A percentile compares a stretch with the other conserved stretches of the same genome.
Conservation (phyloP, 768 basidiomycete genomes). For the Lactarius hatsudake region DNA sequence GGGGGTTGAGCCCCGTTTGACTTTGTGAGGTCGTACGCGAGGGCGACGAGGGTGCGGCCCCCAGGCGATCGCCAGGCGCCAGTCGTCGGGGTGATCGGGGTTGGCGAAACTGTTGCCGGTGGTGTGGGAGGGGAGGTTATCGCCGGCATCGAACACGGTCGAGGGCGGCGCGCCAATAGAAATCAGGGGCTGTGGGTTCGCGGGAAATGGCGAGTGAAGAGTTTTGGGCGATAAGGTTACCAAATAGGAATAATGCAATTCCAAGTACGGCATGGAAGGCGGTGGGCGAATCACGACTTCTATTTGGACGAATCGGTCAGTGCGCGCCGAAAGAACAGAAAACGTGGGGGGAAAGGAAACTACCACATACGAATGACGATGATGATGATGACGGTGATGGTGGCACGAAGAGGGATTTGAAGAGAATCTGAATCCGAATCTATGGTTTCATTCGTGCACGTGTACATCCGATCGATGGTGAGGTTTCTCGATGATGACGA, state of each 20-base stretch:
- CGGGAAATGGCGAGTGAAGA: constrained; percentile 49
- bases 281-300: constrained; percentile 49
- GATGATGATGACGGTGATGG: not conserved
- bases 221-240: constrained; percentile 55
- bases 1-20: constrained; percentile 29
- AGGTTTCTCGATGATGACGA: not conserved
- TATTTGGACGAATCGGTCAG: not conserved
- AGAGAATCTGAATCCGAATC: not conserved
- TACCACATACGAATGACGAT: not conserved
- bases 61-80: constrained; percentile 67
- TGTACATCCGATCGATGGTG: not conserved
- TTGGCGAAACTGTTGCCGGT: constrained; percentile 4
- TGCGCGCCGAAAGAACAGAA: not conserved
- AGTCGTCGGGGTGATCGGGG: constrained; percentile 47
- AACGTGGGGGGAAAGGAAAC: not conserved
- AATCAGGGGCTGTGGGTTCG: constrained; percentile 49
- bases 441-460: not conserved
- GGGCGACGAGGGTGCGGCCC: constrained; percentile 61
- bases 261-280: constrained; percentile 68
- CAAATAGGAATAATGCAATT: constrained; percentile 61
- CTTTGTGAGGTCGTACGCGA: constrained; percentile 47
- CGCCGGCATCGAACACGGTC: constrained; percentile 68
- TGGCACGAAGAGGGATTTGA: not conserved
- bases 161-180: constrained; percentile 67
- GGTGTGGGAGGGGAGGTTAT: constrained; percentile 51